phyloP scores from a whole-genome alignment of 495 filamentous ascomycete genomes.

The Hypoxylon rickii region DNA sequence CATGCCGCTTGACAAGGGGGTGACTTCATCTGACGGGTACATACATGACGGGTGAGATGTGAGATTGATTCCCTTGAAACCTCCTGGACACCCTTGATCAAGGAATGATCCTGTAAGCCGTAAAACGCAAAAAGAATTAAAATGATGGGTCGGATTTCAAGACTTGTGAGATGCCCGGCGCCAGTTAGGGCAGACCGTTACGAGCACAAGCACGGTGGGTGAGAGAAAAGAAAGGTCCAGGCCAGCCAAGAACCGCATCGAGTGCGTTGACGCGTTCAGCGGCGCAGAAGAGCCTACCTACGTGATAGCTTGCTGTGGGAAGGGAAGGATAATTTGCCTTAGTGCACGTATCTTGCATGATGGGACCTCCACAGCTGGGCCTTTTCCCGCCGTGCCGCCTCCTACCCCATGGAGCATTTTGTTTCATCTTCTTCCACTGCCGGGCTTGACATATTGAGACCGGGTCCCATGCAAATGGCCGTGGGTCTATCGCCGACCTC shows the following conservation, averaged over 20 bases:
- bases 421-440: conserved; percentile 33
- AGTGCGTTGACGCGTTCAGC: conserved; percentile 21
- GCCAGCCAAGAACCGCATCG: not conserved
- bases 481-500: conserved; percentile 9
- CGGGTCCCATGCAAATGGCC: conserved; percentile 26
- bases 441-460: conserved; percentile 27
- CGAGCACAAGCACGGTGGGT: not conserved
- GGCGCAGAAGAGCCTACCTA: not conserved
- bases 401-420: conserved; percentile 33
- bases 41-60: conserved; percentile 16
- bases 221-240: not conserved
- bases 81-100: too few species aligned
- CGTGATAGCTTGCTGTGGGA: not conserved
- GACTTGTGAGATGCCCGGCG: too few species aligned
- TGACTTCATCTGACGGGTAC: conserved; percentile 14
- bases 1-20: conserved; percentile 18
- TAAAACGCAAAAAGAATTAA: not conserved
- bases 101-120: not conserved
- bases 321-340: conserved; percentile 16
- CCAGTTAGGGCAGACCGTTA: too few species aligned
- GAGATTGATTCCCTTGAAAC: conserved; percentile 27
- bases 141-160: too few species aligned
- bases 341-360: conserved; percentile 27
- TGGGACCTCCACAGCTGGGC: conserved; percentile 14
- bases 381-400: conserved; percentile 22